Evolutionary conservation across 768 basidiomycete genomes (phyloP), one percentile per base, ranked within the genome.

Genomic region (Clitopilus passeckerianus): DNA sequence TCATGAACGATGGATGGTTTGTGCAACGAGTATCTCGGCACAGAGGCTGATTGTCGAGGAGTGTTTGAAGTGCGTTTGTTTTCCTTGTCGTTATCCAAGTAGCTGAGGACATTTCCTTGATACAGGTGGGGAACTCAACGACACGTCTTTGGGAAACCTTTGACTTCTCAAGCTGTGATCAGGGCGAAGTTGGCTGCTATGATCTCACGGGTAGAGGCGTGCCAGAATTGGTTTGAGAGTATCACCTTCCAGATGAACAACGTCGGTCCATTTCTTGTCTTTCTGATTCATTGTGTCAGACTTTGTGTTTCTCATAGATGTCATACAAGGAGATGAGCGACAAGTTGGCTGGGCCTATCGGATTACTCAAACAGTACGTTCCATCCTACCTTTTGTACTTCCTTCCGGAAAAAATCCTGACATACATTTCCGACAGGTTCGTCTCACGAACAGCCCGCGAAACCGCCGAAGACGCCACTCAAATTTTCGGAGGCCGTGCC

Each of bases 231-330:
- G 93, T 82, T 95, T 10, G 95, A 98, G 77, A 82, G 79, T 20
- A 77, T 97, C 57, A 97, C 94, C 1, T 85, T 89, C 69, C 94
- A 97, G 71, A 95, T 96, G 93, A 92, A 89, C 69, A 86, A 93
- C 67, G 90, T 91, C 34, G 80, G 30, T 41, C 15, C 5, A 9
- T 20, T 5, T 12, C 12, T 6, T 12, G 34, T n/a, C 23, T 58
- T 33, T 23, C 41, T 68, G 68, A 66, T 34, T 41, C 34, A 54
- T 54, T 46, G 64, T n/a, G 52, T 16, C 46, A 33, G 43, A 16
- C 58, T 54, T 35, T 37, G 10, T 53, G 23, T 37, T 23, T 53
- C 24, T 60, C 58, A 55, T 44, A 95, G 87, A 95, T 95, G 95
- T 81, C 79, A 53, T 95, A 95, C 67, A 79, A 78, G 56, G 86